phyloP scores from a whole-genome alignment of 441 rosid species.

The Adansonia madagascariensis region DNA sequence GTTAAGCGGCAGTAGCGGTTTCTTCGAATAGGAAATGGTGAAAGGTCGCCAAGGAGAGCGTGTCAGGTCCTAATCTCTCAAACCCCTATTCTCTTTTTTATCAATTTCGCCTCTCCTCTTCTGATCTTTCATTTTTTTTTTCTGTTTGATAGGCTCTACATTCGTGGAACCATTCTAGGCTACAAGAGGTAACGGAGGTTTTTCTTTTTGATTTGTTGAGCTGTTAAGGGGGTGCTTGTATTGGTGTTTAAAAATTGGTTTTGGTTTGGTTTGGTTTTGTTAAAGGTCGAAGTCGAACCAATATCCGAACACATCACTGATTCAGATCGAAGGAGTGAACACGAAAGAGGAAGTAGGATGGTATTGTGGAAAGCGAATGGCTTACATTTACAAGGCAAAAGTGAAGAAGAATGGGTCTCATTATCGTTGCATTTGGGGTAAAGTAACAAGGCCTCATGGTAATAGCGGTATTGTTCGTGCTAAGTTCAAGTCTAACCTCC shows the following conservation, averaged over 20 bases:
- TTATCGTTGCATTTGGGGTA: slow-evolving; percentile 71
- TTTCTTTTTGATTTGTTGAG: not conserved
- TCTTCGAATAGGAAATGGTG: slow-evolving; percentile 55
- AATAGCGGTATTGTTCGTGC: slow-evolving; percentile 75
- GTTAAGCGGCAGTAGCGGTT: slow-evolving; percentile 24
- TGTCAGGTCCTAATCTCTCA: slow-evolving; percentile 45
- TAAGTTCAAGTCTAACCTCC: slow-evolving; percentile 44
- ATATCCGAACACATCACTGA: slow-evolving; percentile 22
- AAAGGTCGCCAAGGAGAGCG: slow-evolving; percentile 85
- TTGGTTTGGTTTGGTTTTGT: slow-evolving; percentile 1
- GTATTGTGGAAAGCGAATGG: slow-evolving; percentile 81
- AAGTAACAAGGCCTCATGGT: slow-evolving; percentile 84
- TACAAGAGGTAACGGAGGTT: slow-evolving; percentile 66
- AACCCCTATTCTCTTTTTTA: not conserved
- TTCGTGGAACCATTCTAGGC: slow-evolving; percentile 83
- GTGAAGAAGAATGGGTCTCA: too few species aligned
- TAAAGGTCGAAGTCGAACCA: slow-evolving; percentile 82
- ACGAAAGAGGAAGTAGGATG: slow-evolving; percentile 77
- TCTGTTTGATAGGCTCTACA: slow-evolving; percentile 64
- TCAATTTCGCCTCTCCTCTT: not conserved
- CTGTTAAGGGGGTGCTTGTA: not conserved
- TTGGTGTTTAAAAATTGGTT: slow-evolving; percentile 11
- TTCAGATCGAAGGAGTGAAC: slow-evolving; percentile 92
- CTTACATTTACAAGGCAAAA: slow-evolving; percentile 76
- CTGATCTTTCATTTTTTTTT: not conserved